Evolutionary conservation across 331 rosid genomes (phyloP), one percentile per base, ranked within the genome.

Genomic region (Spiraea crenata): DNA sequence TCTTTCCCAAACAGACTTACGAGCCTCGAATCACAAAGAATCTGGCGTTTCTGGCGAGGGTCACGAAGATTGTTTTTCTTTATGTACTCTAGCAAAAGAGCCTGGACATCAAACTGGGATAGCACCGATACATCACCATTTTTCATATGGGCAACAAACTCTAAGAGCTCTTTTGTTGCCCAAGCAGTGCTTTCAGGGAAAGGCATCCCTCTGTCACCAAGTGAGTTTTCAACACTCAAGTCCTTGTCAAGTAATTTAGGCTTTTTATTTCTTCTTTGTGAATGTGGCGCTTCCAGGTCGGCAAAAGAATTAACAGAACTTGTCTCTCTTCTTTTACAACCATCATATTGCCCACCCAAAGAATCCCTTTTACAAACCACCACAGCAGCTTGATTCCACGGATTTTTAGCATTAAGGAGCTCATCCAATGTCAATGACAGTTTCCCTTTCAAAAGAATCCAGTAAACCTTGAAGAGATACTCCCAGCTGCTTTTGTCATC

Each of bases 401-500:
- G 90, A 74, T 78, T 89, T 84, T 78, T 89, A 59, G 98, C 99
- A 48, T 70, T 83, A 69, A 80, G 50, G 65, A 95, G 80, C 77
- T 95, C 99, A 67, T 91, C 96, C 63, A 84, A 64, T 25, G 96
- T 89, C 78, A 95, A 88, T 19, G 96, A 91, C 3, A 91, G 69
- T 73, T 87, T 87, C 74, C 64, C 86, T 72, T 95, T 91, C 84
- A 95, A 79, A 73, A 77, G 81, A 49, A 80, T 55, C 99, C 99
- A 95, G 74, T 95, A 95, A 69, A 91, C 85, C 88, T 95, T 95
- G 86, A 95, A 95, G 73, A 95, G 99, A 88, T 95, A 95, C 88
- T 95, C 99, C 97, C 97, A 93, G 77, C 97, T 93, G 82, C 80
- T 86, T 79, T 79, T 86, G 85, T 93, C 99, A 76, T 95, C 99